Percentiles rank a stretch among this genome's conserved stretches.
These are phyloP conservation scores for Malassezia yamatoensis DNA, from an alignment of 1,284 basidiomycete genomes.

Conservation along the genomic window DNA sequence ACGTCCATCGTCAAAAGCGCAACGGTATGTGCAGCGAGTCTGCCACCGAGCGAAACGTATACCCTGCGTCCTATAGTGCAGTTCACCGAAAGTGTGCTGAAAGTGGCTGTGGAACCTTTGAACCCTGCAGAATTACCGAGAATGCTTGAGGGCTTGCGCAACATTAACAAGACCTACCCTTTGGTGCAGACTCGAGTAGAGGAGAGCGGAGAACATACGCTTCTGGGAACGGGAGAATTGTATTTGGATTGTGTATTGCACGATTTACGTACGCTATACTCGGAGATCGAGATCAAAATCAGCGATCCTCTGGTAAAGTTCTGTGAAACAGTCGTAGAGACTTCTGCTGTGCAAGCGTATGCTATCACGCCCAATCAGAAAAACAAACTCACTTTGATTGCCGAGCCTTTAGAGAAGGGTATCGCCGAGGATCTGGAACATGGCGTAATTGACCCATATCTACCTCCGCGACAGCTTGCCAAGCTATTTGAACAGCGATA, in stretches of 20 bases:
- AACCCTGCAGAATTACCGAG: constrained; percentile 94
- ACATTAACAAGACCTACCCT: constrained; percentile 95
- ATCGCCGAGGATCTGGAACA: constrained; percentile 44
- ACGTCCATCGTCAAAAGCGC: constrained; percentile 89
- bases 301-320: constrained; percentile 98
- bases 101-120: constrained; percentile 96
- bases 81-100: constrained; percentile 93
- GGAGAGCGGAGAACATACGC: constrained; percentile 92
- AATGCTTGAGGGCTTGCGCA: constrained; percentile 91
- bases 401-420: constrained; percentile 45
- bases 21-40: constrained; percentile 55
- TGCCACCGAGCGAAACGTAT: constrained; percentile 62
- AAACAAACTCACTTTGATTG: constrained; percentile 44
- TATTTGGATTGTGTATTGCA: constrained; percentile 96
- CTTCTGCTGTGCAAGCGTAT: constrained; percentile 93
- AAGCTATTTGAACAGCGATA: constrained; percentile 57
- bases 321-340: constrained; percentile 96
- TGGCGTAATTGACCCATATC: constrained; percentile 28
- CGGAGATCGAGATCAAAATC: constrained; percentile 98
- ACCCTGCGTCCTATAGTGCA: constrained; percentile 93
- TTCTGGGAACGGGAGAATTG: constrained; percentile 92
- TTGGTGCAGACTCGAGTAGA: constrained; percentile 90
- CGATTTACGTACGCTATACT: constrained; percentile 80
- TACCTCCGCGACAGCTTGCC: constrained; percentile 36
- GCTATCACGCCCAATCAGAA: constrained; percentile 98